phyloP scores from a whole-genome alignment of 768 basidiomycete genomes.

The Artomyces pyxidatus region DNA sequence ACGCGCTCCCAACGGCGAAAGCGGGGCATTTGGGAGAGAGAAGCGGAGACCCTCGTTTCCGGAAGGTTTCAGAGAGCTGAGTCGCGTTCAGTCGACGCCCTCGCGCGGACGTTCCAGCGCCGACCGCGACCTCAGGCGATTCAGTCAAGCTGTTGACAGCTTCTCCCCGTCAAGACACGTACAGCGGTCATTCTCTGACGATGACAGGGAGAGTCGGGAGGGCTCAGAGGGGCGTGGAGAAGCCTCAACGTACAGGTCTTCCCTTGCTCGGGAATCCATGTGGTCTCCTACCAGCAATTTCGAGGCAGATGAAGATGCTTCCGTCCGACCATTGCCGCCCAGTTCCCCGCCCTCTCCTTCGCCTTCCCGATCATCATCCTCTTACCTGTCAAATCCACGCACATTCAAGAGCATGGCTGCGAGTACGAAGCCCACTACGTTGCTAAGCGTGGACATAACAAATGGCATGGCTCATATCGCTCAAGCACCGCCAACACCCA shows the following conservation, averaged over 20 bases:
- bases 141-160: conserved; percentile 13
- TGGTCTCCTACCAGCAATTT: conserved; percentile 72
- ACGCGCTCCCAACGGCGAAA: conserved; percentile 9
- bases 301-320: conserved; percentile 94
- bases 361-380: conserved; percentile 76
- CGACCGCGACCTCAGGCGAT: conserved; percentile 16
- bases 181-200: conserved; percentile 56
- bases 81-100: conserved; percentile 15
- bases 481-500: conserved; percentile 63
- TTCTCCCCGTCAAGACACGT: conserved; percentile 14
- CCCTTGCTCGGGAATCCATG: conserved; percentile 60
- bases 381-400: conserved; percentile 72
- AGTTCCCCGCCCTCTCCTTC: conserved; percentile 83
- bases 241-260: conserved; percentile 43
- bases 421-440: conserved; percentile 91
- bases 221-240: conserved; percentile 24
- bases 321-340: conserved; percentile 82
- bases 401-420: conserved; percentile 79
- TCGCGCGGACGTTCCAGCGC: conserved; percentile 16
- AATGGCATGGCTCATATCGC: conserved; percentile 90
- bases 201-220: conserved; percentile 29
- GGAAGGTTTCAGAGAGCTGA: conserved; percentile 12
- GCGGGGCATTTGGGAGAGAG: conserved; percentile 4
- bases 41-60: conserved; percentile 14
- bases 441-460: conserved; percentile 82